Conservation (phyloP, 148 eudicot species). For the Amaranthus cruentus region DNA sequence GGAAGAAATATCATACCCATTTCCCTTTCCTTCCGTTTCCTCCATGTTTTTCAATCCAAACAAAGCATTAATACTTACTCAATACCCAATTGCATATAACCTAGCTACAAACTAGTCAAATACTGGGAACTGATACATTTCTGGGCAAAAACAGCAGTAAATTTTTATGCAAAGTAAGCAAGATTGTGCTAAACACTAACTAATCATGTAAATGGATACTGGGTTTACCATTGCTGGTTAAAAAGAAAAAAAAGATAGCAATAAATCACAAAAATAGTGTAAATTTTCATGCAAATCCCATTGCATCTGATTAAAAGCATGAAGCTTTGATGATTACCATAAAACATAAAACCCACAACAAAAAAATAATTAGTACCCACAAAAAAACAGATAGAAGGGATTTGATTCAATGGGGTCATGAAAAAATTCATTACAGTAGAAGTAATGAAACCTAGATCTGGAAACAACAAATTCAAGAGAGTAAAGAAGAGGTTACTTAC, state of each 20-base stretch:
- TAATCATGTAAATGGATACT: too few relatives aligned
- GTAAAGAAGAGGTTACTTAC: constrained; percentile 9
- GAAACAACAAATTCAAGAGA: neutral
- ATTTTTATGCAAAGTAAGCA: too few relatives aligned
- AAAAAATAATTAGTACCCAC: neutral
- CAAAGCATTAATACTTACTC: too few relatives aligned
- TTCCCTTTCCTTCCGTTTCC: too few relatives aligned
- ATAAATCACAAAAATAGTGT: too few relatives aligned
- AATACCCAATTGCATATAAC: too few relatives aligned
- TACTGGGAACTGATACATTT: neutral
- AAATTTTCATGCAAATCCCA: too few relatives aligned
- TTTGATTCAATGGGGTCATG: neutral
- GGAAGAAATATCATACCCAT: too few relatives aligned
- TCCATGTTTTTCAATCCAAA: too few relatives aligned
- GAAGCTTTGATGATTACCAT: neutral
- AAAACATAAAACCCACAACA: constrained; percentile 6
- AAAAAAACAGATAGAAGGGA: neutral
- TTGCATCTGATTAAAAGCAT: neutral
- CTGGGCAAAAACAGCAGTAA: neutral
- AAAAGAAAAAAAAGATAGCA: too few relatives aligned
- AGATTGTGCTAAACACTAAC: too few relatives aligned
- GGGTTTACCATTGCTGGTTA: too few relatives aligned
- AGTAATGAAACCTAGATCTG: constrained; percentile 6
- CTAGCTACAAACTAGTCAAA: neutral
- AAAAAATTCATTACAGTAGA: neutral